Percentiles rank a stretch among this genome's conserved stretches.
phyloP scores from a whole-genome alignment of 2,329 filamentous ascomycete genomes.

The Pyrenophora tritici-repentis region DNA sequence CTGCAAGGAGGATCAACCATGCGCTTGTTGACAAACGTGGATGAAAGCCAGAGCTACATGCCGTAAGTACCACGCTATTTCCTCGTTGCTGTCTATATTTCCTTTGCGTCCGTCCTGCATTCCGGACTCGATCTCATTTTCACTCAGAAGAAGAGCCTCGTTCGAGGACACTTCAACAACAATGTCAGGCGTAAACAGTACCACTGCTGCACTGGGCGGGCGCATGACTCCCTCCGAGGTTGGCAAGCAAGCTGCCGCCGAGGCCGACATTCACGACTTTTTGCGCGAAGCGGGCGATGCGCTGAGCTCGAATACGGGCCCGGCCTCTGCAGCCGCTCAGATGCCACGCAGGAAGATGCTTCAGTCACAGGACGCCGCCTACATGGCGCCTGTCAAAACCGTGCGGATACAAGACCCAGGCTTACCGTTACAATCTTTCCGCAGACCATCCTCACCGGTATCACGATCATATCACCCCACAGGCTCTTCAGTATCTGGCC shows the following conservation, averaged over 20 bases:
- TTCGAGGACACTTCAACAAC: slow-evolving; percentile 40
- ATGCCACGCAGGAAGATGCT: slow-evolving; percentile 34
- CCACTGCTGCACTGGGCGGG: slow-evolving; percentile 40
- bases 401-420: slow-evolving; percentile 34
- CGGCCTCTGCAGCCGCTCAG: slow-evolving; percentile 16
- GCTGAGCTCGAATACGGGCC: slow-evolving; percentile 25
- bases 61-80: slow-evolving; percentile 47
- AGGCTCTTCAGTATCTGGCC: slow-evolving; percentile 48
- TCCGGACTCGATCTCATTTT: slow-evolving; percentile 29
- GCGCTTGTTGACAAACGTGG: slow-evolving; percentile 56
- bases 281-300: slow-evolving; percentile 49
- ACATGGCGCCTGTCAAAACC: slow-evolving; percentile 24
- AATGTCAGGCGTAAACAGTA: slow-evolving; percentile 42
- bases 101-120: slow-evolving; percentile 22
- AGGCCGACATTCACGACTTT: slow-evolving; percentile 51
- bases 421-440: slow-evolving; percentile 44
- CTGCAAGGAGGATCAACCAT: slow-evolving; percentile 53
- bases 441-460: slow-evolving; percentile 49
- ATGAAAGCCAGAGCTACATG: slow-evolving; percentile 50
- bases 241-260: slow-evolving; percentile 38
- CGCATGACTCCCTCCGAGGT: slow-evolving; percentile 32
- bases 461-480: slow-evolving; percentile 57
- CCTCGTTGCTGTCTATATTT: slow-evolving; percentile 26
- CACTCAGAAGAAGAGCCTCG: slow-evolving; percentile 32
- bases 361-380: slow-evolving; percentile 29